Base-by-base conservation (phyloP, 768 basidiomycete genomes). In the Fistulinella prunicolor region DNA sequence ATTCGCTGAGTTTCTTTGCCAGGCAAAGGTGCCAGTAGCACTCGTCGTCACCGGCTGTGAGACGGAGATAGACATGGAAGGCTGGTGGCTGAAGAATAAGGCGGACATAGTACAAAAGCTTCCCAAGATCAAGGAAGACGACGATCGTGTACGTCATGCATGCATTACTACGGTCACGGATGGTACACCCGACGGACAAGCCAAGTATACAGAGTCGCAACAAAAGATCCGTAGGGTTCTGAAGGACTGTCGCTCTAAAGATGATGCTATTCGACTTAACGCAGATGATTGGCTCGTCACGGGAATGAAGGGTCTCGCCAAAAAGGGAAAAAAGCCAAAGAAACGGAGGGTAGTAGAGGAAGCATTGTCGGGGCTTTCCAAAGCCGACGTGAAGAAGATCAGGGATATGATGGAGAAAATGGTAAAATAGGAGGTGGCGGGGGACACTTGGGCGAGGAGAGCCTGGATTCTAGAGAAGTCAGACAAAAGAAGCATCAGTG, bases 1-100 rank as follows among this genome's bases (percentile, higher is more conserved):
- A 14, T 71, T 72, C 49, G 44, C 58, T 30, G 62, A 73, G 26
- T 57, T 69, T 17, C 58, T 73, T 16, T 73, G 70, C 46, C 55
- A 54, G 13, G 43, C 50, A 23, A 28, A 54, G 19, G 73, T 73
- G 5, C 71, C 73, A 1, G 60, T 67, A 5, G 59, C 67, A 1
- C 44, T 74, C 9, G 64, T 67, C 5, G 53, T 71, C 34, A 73
- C 70, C 1, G 65, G 70, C 19, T 60, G 19, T 9, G 9, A 51
- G 51, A 61, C 62, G 30, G 10, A 54, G 22, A 8, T 6, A 0
- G 10, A 17, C 6, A 50, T 64, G 8, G 20, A 34, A 13, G 14
- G 9, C 2, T 47, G 30, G 30, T 32, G 30, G 30, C 7, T 12
- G 30, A 32, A 12, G 30, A 32, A 32, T 12, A 12, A 32, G 30